A percentile compares a stretch with the other conserved stretches of the same genome.
These are phyloP conservation scores for Melastoma candidum DNA, from an alignment of 441 rosid genomes.

Conservation along the genomic window DNA sequence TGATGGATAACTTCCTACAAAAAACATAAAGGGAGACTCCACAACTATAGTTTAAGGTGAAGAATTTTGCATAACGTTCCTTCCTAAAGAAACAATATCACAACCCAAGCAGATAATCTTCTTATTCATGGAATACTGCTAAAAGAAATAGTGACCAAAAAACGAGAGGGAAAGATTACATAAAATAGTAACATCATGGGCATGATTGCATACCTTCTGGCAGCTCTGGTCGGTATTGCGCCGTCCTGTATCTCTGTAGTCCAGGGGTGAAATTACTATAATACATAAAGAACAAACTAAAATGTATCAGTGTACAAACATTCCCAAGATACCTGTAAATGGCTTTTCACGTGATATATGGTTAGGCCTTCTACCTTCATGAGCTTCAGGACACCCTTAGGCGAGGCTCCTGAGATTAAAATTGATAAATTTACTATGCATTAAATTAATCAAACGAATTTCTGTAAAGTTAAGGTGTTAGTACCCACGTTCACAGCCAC, in stretches of 20 bases:
- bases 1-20: too few species aligned
- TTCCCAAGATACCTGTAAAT: constrained; percentile 54
- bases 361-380: constrained; percentile 90
- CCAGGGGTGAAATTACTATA: constrained; percentile 17
- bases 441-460: not conserved
- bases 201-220: constrained; percentile 41
- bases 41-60: too few species aligned
- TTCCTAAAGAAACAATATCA: too few species aligned
- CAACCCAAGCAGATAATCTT: too few species aligned
- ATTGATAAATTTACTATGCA: constrained; percentile 11
- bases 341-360: constrained; percentile 94
- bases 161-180: constrained; percentile 3
- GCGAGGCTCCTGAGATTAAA: constrained; percentile 64
- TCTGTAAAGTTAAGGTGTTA: constrained; percentile 1
- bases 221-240: constrained; percentile 72
- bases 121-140: not conserved
- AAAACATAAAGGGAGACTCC: too few species aligned
- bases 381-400: constrained; percentile 83
- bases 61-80: too few species aligned
- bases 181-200: not conserved
- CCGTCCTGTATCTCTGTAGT: constrained; percentile 85
- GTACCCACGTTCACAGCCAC: constrained; percentile 87
- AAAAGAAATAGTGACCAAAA: not conserved
- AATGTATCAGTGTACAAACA: not conserved
- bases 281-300: constrained; percentile 12